These are phyloP conservation scores for Senna siamea DNA, from an alignment of 306 rosid species.

Conservation along the genomic window DNA sequence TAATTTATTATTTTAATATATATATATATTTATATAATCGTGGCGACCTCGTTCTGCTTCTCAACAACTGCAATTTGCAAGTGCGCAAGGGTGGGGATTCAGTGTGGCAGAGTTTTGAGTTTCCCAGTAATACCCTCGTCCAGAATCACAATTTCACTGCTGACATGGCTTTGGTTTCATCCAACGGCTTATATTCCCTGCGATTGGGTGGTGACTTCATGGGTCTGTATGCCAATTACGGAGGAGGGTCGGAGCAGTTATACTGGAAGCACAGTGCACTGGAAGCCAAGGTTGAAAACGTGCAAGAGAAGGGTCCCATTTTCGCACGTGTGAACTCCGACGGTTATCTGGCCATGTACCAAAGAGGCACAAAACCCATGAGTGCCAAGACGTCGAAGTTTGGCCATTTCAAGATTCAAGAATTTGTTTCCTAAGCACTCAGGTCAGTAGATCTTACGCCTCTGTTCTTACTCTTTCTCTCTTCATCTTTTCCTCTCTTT, in stretches of 20 bases:
- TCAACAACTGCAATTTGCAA: slow-evolving; percentile 70
- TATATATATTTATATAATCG: no score
- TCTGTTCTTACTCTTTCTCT: no score
- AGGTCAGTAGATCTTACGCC: no score
- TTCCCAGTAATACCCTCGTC: slow-evolving; percentile 72
- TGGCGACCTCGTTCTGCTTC: slow-evolving; percentile 56
- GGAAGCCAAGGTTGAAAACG: slow-evolving; percentile 52
- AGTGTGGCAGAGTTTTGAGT: slow-evolving; percentile 76
- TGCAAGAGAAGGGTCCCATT: slow-evolving; percentile 62
- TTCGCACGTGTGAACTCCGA: slow-evolving; percentile 59
- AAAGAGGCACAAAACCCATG: slow-evolving; percentile 55
- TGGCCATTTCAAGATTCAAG: background rate
- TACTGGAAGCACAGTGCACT: slow-evolving; percentile 68
- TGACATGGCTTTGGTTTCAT: slow-evolving; percentile 50
- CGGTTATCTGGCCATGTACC: slow-evolving; percentile 88
- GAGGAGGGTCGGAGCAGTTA: slow-evolving; percentile 38
- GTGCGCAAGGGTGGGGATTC: slow-evolving; percentile 33
- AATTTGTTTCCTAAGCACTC: background rate
- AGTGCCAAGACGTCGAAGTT: background rate
- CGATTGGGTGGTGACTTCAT: slow-evolving; percentile 60
- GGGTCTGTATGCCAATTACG: slow-evolving; percentile 56
- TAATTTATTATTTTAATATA: no score
- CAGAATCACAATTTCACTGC: slow-evolving; percentile 71
- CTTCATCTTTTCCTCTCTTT: background rate
- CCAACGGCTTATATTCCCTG: slow-evolving; percentile 54